phyloP scores from a whole-genome alignment of 345 rosid genomes.

The Melaleuca alternifolia region DNA sequence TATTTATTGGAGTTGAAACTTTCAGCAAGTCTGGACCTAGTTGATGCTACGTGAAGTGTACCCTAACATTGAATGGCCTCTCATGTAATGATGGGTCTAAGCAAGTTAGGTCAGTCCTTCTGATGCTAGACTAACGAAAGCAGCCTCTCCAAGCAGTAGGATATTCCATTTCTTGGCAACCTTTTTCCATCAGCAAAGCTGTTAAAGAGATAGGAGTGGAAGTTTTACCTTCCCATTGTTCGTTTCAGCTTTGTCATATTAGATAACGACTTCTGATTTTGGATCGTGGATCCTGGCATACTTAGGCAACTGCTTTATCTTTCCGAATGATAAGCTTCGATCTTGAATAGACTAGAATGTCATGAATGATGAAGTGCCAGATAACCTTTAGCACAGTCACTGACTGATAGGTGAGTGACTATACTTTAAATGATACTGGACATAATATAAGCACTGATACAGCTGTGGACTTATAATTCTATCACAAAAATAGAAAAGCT shows the following conservation, averaged over 20 bases:
- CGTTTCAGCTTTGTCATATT: background rate
- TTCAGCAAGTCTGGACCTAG: background rate
- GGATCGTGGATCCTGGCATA: background rate
- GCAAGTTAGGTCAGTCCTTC: background rate
- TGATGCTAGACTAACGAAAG: background rate
- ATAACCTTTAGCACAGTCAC: background rate
- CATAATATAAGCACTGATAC: background rate
- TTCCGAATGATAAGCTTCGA: background rate
- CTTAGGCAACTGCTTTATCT: background rate
- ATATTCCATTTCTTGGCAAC: background rate
- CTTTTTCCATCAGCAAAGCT: background rate
- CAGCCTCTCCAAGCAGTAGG: background rate
- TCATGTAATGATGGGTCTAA: background rate
- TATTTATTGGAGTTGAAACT: background rate
- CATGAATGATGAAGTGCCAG: background rate
- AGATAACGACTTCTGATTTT: background rate
- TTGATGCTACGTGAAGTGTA: background rate
- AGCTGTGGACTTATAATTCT: background rate
- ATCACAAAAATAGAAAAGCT: background rate
- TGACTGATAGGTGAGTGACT: background rate
- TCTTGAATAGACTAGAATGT: background rate
- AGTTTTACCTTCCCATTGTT: background rate
- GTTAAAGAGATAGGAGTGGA: background rate
- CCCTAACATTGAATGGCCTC: background rate
- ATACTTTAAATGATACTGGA: background rate